Evolutionary conservation across 495 filamentous ascomycete species (phyloP).

Genomic region (Mytilinidion resinicola): DNA sequence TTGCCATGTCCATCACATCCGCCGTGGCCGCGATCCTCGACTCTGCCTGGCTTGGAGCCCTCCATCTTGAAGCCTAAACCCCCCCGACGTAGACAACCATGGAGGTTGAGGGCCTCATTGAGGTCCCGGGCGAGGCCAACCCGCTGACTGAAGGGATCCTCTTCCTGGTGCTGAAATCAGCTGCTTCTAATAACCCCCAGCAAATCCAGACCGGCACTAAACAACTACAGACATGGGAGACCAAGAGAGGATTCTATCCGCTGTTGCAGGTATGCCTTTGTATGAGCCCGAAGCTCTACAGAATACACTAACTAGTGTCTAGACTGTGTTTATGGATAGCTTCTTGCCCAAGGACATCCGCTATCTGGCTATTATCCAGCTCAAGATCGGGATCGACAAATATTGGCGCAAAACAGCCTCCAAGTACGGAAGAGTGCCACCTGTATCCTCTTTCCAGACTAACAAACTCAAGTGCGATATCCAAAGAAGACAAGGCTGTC

Average conservation of each 20-base stretch:
- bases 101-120: conserved; percentile 34
- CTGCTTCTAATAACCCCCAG: conserved; percentile 64
- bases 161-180: conserved; percentile 61
- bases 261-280: conserved; percentile 60
- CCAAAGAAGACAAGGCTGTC: conserved; percentile 62
- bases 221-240: conserved; percentile 85
- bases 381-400: conserved; percentile 93
- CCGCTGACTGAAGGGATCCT: conserved; percentile 63
- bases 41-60: too few relatives aligned
- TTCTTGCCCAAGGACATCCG: conserved; percentile 66
- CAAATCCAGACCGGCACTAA: conserved; percentile 72
- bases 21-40: too few relatives aligned
- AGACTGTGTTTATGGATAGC: conserved; percentile 63
- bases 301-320: conserved; percentile 13
- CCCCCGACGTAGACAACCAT: conserved; percentile 5
- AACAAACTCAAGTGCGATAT: conserved; percentile 52
- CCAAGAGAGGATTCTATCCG: conserved; percentile 64
- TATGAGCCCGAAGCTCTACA: background rate
- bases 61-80: too few relatives aligned
- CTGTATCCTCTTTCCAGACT: background rate
- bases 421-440: conserved; percentile 41
- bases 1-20: too few relatives aligned
- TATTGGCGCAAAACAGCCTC: conserved; percentile 76
- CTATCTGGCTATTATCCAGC: conserved; percentile 83
- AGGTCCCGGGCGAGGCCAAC: conserved; percentile 55